phyloP scores from a whole-genome alignment of 169 alveolate species.

The Amoebophrya sp. region DNA sequence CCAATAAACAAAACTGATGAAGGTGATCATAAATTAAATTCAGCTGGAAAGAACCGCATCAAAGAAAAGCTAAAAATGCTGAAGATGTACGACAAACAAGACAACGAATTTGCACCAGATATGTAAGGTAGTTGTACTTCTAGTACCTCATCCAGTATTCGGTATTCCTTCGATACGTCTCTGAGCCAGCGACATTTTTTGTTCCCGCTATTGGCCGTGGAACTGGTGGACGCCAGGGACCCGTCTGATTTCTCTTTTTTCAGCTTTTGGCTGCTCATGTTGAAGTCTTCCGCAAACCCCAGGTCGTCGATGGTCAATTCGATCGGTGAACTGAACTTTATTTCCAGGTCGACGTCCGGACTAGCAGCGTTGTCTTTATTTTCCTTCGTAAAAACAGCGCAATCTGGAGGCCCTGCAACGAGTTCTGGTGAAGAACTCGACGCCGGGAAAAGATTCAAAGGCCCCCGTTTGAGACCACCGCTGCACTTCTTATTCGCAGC shows the following conservation, averaged over 20 bases:
- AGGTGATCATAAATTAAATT: neutral
- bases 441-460: no score
- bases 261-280: no score
- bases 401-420: no score
- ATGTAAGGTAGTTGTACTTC: neutral
- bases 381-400: no score
- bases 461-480: no score
- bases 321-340: no score
- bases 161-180: neutral
- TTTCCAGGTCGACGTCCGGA: no score
- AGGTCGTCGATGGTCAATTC: no score
- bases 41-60: neutral
- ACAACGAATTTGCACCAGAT: neutral
- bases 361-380: no score
- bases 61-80: neutral
- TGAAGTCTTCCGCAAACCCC: no score
- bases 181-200: slow-evolving; percentile 6
- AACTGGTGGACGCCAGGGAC: neutral
- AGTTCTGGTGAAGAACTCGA: no score
- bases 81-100: neutral
- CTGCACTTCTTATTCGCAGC: no score
- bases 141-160: neutral
- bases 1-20: neutral
- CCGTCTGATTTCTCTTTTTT: neutral
- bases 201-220: neutral